Evolutionary conservation across 2,329 filamentous ascomycete genomes (phyloP).

Genomic region (Scytalidium sp.): DNA sequence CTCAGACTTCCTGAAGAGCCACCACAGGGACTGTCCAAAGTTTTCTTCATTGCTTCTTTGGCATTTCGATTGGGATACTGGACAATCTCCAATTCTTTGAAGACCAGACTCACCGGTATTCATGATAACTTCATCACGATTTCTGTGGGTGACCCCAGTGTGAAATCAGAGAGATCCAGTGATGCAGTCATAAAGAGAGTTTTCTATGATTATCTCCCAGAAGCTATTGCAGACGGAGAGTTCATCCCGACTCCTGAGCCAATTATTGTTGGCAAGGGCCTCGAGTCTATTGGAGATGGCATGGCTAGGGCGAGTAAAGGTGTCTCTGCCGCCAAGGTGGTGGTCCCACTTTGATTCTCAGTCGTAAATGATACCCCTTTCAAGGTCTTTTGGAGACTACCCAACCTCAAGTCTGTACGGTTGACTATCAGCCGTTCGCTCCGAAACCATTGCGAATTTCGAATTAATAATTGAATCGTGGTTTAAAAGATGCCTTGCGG

Average conservation of each 20-base stretch:
- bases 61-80: constrained; percentile 12
- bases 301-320: constrained; percentile 32
- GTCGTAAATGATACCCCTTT: no score
- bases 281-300: constrained; percentile 37
- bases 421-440: no score
- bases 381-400: no score
- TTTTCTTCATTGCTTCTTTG: neutral
- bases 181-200: constrained; percentile 26
- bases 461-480: no score
- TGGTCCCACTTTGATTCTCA: no score
- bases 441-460: no score
- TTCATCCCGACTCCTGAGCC: constrained; percentile 31
- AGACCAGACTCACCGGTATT: constrained; percentile 12
- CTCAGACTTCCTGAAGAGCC: neutral
- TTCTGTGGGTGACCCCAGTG: constrained; percentile 18
- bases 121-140: constrained; percentile 22
- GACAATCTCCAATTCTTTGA: constrained; percentile 8
- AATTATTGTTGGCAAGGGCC: constrained; percentile 34
- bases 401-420: no score
- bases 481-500: no score
- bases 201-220: constrained; percentile 27
- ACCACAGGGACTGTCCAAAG: neutral
- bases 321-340: constrained; percentile 37
- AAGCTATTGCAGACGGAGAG: constrained; percentile 30
- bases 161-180: no score